Percentiles rank a stretch among this genome's conserved stretches.
These are phyloP conservation scores for Schwanniomyces sp. DNA, from an alignment of 805 yeast genomes.

Conservation along the genomic window DNA sequence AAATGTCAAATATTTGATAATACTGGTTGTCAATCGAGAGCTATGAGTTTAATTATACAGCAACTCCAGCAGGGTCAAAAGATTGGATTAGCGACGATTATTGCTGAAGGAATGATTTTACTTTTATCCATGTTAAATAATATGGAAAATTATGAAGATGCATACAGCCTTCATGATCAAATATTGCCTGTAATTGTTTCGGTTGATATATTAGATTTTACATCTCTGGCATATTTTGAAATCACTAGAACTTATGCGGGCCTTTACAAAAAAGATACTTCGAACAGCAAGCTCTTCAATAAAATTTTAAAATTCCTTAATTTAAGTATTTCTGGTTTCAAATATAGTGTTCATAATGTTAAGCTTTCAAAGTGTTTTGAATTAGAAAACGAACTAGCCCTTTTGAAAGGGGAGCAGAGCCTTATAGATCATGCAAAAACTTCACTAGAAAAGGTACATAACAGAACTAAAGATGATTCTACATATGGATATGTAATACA, in stretches of 20 bases:
- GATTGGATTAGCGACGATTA: conserved; percentile 44
- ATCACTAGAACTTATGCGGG: conserved; percentile 22
- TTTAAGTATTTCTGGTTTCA: conserved; percentile 45
- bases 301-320: conserved; percentile 39
- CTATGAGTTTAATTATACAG: conserved; percentile 49
- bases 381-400: conserved; percentile 39
- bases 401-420: conserved; percentile 22
- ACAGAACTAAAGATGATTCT: conserved; percentile 28
- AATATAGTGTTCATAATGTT: conserved; percentile 33
- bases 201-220: conserved; percentile 35
- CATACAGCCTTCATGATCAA: conserved; percentile 36
- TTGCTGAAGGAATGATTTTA: conserved; percentile 47
- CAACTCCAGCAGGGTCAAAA: conserved; percentile 48
- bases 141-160: conserved; percentile 44
- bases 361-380: conserved; percentile 41
- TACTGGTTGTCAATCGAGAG: conserved; percentile 48
- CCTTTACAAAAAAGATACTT: conserved; percentile 3
- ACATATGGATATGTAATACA: conserved; percentile 16
- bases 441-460: conserved; percentile 25
- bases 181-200: conserved; percentile 47
- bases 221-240: conserved; percentile 35
- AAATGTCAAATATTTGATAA: conserved; percentile 45
- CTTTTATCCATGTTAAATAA: conserved; percentile 46
- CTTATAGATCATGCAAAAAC: conserved; percentile 28
- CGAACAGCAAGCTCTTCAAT: conserved; percentile 19